Evolutionary conservation across 345 rosid genomes (phyloP), one percentile per base, ranked within the genome.

Genomic region (Carallia brachiata): DNA sequence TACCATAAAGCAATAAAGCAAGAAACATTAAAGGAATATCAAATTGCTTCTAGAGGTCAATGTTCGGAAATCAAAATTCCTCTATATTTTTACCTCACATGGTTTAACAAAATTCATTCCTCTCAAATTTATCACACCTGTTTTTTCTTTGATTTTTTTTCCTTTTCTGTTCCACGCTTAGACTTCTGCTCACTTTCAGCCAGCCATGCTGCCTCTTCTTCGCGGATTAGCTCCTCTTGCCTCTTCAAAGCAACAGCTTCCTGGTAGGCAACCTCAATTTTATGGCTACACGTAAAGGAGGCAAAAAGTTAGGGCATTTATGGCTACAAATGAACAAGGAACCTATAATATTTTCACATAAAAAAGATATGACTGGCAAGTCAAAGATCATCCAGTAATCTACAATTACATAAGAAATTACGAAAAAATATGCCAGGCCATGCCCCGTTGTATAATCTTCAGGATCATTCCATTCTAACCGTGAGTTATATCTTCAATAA

Each of bases 141-240:
- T 70, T 94, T 94, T 79, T 94, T 94, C 89, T 91, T 94, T 50
- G 87, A 81, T 75, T 90, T 94, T 86, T 88, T 94, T 72, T 88
- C 96, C 82, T 87, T 90, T n/a, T 86, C 92, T 39, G 73, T 71
- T 70, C 86, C 96, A 66, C 90, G 89, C 77, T 81, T 94, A 34
- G 93, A 86, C 86, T 83, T 94, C 76, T 85, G 96, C 84, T 89
- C 94, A 56, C 78, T 87, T 78, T 79, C 96, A 70, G 89, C 96
- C 67, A 86, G 79, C 85, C 93, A 85, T 7, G 86, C 92, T 72
- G 83, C 95, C 82, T 94, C 97, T 82, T 93, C 98, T 81, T 92
- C 96, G 65, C 96, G 97, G 61, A 94, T 94, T 70, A 94, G 89
- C 82, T 91, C 96, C 71, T 94, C 98, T 79, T 94, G 98, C 85